Evolutionary conservation across 306 rosid genomes (phyloP), one percentile per base, ranked within the genome.

Genomic region (Ammopiptanthus mongolicus): DNA sequence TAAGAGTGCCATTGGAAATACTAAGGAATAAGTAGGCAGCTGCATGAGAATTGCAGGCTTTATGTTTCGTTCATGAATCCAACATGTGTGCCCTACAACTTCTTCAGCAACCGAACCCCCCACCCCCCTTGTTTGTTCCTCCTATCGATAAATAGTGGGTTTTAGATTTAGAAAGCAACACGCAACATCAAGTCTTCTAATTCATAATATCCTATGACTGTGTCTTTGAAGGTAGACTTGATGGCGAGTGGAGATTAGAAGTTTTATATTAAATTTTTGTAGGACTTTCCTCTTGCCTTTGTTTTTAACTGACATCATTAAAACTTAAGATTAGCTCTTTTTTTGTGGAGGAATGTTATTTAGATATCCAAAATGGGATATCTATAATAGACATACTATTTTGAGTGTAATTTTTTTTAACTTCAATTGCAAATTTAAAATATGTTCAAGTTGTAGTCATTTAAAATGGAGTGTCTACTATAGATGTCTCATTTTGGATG

Each of bases 81-180:
- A 77, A 57, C 75, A 67, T 46, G 66, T 76, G 31, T 56, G 69
- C 19, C 75, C 75, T 77, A 67, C 75, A 56, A 66, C 9, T 41
- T 66, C 59, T 67, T 50, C 21, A 52, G 22, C 73, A 48, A 75
- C 73, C 65, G 46, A 75, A 65, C 80, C 67, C 48, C 65, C 23
- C 47, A 2, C 80, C 67, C 48, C 65, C 23, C 47, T 3, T 65
- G 65, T 65, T 36, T 52, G 55, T 63, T 75, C 34, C 80, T 28
- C 36, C 41, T 11, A 39, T 41, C 73, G 15, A 68, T 48, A 2
- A 67, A 25, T 2, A 8, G 25, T 9, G 8, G 57, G 57, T 5
- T 69, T 28, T 25, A 47, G 42, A 47, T n/a, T 25, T 10, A 68
- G 21, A 48, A 47, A n/a, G 29, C 28, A 50, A 67, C 58, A 25